Base-by-base conservation (phyloP, 2,329 filamentous ascomycete species). In the Chlorencoelia australis region DNA sequence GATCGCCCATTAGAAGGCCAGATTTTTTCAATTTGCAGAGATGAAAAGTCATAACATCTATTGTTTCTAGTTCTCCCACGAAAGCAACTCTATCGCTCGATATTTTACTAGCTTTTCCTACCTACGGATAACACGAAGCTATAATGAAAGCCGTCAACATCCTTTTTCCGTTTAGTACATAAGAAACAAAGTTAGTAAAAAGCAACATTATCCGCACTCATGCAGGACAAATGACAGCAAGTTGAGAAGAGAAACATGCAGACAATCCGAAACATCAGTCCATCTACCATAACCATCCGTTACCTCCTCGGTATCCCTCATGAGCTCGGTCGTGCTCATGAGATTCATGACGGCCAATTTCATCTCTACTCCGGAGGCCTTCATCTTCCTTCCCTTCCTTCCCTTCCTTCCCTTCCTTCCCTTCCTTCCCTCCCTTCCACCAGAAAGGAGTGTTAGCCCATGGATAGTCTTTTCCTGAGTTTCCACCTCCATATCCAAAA, bases 171-270 rank as follows among this genome's bases (percentile, higher is more conserved):
- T 6, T 6, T 7, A 31, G 14, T 37, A 45, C 26, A 42, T 33
- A 34, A 33, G 18, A 35, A 36, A 39, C 14, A 40, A 38, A 29
- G 11, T 21, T 17, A 21, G 22, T 18, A 34, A 21, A 33, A 36
- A 36, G 29, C 21, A 35, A n/a, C 16, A 25, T 35, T 25, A 30
- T 43, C 14, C 30, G 21, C 16, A 33, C 16, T 13, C 17, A 24
- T 20, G 15, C n/a, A n/a, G 21, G 15, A 32, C 22, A 42, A 34
- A 42, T 44, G 33, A 41, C 28, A 41, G 39, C 42, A 45, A 43
- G 34, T 44, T 33, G 43, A 47, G 42, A 47, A 49, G 40, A 37
- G 35, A 45, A 39, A 35, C 35, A 37, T 37, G 37, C 26, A 28
- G 5, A 30, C 13, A 33, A 28, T 33, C 39, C 35, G 4, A 24